Base-by-base conservation (phyloP, 2,329 filamentous ascomycete genomes). In the Neofusicoccum cordaticola region DNA sequence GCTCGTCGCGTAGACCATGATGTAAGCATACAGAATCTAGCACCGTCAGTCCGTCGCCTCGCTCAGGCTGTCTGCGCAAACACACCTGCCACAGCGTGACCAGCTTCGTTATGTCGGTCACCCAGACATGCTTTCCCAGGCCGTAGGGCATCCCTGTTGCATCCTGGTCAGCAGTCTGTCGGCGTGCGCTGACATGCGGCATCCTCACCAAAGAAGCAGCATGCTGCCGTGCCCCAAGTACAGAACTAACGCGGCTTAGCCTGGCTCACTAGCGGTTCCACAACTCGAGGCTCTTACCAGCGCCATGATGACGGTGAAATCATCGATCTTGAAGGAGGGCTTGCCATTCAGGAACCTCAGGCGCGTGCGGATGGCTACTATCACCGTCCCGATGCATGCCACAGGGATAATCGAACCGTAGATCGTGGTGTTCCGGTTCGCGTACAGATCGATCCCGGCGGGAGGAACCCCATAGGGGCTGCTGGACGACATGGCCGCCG, bases 1-100 rank as follows among this genome's bases (percentile, higher is more conserved):
- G 48, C 81, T 82, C 67, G 83, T 72, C 68, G 85, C 85, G 73
- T 86, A 86, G 58, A 83, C 79, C 57, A 65, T 62, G n/a, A 62
- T 41, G 17, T 66, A 63, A 19, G 41, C 60, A 51, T 50, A 66
- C 2, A 66, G 48, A 17, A 57, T 47, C 52, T 66, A 51, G 3
- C 15, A n/a, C 12, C 9, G 42, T 62, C 12, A 62, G 42, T 17
- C 3, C 5, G 7, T 5, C 4, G 13, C 15, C 13, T n/a, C 11
- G 15, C 11, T 27, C n/a, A 0, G 27, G 27, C 27, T 5, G 27
- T 7, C 27, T 31, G 27, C 11, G 11, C 37, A 3, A 42, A 13
- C 47, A 13, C n/a, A 65, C 63, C 51, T 56, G 37, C 63, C 63
- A 65, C 15, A 65, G 41, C 19, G n/a, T 44, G 3, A 12, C 50